Conservation (phyloP, 1,284 basidiomycete species). For the Exobasidium cylindrosporum region DNA sequence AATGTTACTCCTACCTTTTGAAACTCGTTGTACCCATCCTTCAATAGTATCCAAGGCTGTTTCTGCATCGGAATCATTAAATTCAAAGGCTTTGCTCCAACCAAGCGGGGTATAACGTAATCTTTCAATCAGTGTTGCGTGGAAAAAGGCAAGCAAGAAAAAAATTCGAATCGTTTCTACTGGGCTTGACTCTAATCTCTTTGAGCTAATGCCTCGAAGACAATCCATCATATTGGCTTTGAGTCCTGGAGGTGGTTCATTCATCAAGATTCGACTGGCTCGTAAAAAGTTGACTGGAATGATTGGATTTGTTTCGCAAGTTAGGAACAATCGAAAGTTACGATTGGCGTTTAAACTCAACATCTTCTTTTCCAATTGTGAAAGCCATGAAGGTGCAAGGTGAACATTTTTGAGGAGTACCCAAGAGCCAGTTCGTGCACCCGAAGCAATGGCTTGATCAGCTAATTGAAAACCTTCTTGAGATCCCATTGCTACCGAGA, state of each 20-base stretch:
- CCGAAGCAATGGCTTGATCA: constrained; percentile 48
- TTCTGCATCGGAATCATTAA: constrained; percentile 52
- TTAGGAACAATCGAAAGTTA: constrained; percentile 51
- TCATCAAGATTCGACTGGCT: constrained; percentile 49
- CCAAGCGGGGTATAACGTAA: constrained; percentile 51
- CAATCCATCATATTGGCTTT: constrained; percentile 50
- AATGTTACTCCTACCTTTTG: constrained; percentile 42
- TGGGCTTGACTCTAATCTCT: constrained; percentile 40
- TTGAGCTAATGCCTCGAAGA: constrained; percentile 34
- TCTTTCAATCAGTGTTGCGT: constrained; percentile 49
- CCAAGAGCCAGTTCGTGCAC: constrained; percentile 47
- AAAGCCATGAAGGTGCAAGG: constrained; percentile 49
- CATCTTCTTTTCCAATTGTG: constrained; percentile 51
- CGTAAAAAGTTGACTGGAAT: constrained; percentile 51
- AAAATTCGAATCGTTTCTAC: constrained; percentile 47
- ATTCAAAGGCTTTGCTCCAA: constrained; percentile 52
- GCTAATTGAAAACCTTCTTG: constrained; percentile 49
- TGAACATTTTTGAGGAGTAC: constrained; percentile 54
- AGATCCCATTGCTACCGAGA: constrained; percentile 52
- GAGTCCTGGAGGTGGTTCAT: constrained; percentile 53
- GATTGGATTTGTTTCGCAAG: constrained; percentile 50
- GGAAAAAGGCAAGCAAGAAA: constrained; percentile 51
- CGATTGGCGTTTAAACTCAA: constrained; percentile 41
- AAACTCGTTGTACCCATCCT: constrained; percentile 41
- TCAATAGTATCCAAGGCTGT: constrained; percentile 51